These are phyloP conservation scores for Adansonia rubrostipa DNA, from an alignment of 441 rosid species.

Conservation along the genomic window DNA sequence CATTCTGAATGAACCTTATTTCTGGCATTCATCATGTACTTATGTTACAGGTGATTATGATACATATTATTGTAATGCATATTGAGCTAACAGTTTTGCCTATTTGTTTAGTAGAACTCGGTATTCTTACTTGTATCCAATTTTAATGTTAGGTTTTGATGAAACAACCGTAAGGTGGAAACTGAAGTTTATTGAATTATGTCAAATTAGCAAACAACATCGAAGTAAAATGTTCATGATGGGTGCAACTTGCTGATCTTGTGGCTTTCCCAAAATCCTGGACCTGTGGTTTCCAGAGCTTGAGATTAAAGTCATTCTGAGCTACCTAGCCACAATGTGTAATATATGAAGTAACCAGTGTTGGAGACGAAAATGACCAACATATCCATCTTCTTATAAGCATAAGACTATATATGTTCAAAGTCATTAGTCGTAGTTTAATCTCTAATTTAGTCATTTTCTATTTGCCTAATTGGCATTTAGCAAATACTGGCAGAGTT, in stretches of 20 bases:
- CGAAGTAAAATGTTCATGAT: background rate
- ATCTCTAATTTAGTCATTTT: no score
- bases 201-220: background rate
- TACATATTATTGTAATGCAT: conserved; percentile 10
- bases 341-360: background rate
- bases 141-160: background rate
- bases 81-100: background rate
- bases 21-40: conserved; percentile 18
- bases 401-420: no score
- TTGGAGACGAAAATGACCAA: no score
- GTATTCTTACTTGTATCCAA: background rate
- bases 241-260: background rate
- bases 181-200: background rate
- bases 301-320: background rate
- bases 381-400: no score
- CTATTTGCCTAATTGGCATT: no score
- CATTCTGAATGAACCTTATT: conserved; percentile 29
- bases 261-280: background rate
- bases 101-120: conserved; percentile 11
- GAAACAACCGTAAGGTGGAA: background rate
- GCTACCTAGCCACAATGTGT: background rate
- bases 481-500: no score
- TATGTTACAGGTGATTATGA: conserved; percentile 23
- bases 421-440: no score
- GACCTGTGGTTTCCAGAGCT: background rate